phyloP scores from a whole-genome alignment of 306 rosid species.

The Echinosophora koreensis region DNA sequence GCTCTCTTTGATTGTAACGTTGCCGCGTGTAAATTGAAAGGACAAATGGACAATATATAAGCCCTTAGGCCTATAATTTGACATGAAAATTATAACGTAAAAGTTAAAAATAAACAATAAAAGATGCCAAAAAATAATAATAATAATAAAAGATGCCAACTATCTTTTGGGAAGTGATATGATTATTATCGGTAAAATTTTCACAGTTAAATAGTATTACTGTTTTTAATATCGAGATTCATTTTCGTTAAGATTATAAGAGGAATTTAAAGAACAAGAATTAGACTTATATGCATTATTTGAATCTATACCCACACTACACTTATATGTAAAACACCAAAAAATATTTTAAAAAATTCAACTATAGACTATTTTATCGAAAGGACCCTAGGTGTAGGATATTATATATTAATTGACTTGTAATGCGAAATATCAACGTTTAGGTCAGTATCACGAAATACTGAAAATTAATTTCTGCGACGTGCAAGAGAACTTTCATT shows the following conservation, averaged over 20 bases:
- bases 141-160: neutral
- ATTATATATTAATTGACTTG: slow-evolving; percentile 56
- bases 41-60: neutral
- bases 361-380: neutral
- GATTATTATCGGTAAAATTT: neutral
- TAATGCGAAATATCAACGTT: slow-evolving; percentile 9
- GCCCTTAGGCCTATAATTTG: neutral
- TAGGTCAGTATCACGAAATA: slow-evolving; percentile 34
- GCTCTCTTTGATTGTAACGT: slow-evolving; percentile 17
- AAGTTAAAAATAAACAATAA: neutral
- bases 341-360: neutral
- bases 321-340: neutral
- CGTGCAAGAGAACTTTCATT: slow-evolving; percentile 36
- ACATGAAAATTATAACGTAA: neutral
- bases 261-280: neutral
- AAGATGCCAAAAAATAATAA: neutral
- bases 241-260: neutral
- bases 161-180: neutral
- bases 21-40: neutral
- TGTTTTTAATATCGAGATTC: neutral
- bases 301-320: no score
- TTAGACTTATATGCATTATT: neutral
- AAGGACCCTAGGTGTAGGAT: neutral
- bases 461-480: slow-evolving; percentile 44
- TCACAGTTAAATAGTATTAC: neutral